Base-by-base conservation (phyloP, 768 basidiomycete species). In the Austroboletus festivus region DNA sequence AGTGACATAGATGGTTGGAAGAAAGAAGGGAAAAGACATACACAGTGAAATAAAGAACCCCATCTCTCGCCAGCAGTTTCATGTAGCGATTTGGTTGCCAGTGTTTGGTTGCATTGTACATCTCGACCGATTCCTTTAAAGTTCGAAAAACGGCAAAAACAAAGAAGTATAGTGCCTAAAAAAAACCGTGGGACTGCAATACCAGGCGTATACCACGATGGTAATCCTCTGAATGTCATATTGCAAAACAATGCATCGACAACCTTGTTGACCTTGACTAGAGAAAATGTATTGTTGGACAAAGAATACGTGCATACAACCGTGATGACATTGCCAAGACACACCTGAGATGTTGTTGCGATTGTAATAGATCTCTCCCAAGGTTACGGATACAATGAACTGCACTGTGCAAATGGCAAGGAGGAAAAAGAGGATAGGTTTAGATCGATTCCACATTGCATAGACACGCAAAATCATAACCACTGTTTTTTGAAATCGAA, bases 381-480 rank as follows among this genome's bases (percentile, higher is more conserved):
- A 54, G 18, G 48, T 23, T 7, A 53, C 4, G 11, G 41, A 13
- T 7, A 42, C 8, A 19, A 56, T n/a, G 0, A 46, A 24, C 8
- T 46, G 38, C 1, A 38, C 6, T 8, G 38, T 18, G 20, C 33
- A 53, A 9, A 53, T 12, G 5, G 18, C 23, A 3, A 59, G 11
- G 16, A 59, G 51, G 15, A 51, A 11, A n/a, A 5, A 4, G 2
- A 56, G 21, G 4, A 59, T 24, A 3, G 1, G 16, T 15, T n/a
- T 56, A 19, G 57, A 59, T 23, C 20, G 44, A 16, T 34, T 9
- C 46, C 49, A 59, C 38, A 59, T 59, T 18, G 54, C 44, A 21
- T 42, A 46, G 1, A 59, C 48, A 13, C 57, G 58, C 11, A 60
- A 42, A 18, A 56, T 43, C 57, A 60, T 60, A 33, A 60, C 33